Conservation (phyloP, 768 basidiomycete species). For the Crepidotus variabilis region DNA sequence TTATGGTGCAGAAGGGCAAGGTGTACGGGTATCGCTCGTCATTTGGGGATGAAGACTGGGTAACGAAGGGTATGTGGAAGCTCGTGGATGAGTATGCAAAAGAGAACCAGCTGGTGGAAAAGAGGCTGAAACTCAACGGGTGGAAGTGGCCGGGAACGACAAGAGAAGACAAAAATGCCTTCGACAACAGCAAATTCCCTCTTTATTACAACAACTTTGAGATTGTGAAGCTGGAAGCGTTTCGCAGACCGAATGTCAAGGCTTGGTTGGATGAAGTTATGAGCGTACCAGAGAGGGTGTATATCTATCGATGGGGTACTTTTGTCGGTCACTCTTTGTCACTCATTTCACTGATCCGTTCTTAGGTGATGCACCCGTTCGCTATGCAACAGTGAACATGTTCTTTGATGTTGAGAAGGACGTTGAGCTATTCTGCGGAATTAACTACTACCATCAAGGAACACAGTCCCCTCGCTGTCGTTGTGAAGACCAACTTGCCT, state of each 20-base stretch:
- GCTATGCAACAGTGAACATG: neutral
- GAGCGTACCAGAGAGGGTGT: neutral
- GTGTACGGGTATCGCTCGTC: neutral
- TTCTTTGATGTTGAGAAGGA: neutral
- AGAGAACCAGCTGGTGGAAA: neutral
- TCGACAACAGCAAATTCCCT: neutral
- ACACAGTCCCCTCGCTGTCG: neutral
- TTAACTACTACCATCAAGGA: neutral
- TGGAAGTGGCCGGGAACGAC: neutral
- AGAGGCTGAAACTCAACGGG: neutral
- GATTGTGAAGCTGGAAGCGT: neutral
- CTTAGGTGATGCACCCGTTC: neutral
- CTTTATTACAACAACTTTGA: conserved; percentile 3
- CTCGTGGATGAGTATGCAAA: neutral
- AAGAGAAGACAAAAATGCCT: neutral
- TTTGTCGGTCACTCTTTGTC: neutral
- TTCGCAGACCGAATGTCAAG: neutral
- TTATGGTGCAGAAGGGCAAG: neutral
- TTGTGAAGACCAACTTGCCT: neutral
- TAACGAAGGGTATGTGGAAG: neutral
- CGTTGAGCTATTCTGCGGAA: neutral
- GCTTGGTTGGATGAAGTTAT: neutral
- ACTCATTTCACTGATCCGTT: neutral
- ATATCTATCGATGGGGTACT: neutral
- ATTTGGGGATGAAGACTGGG: neutral